phyloP scores from a whole-genome alignment of 768 basidiomycete species.

The Phanerodontia chrysosporium region DNA sequence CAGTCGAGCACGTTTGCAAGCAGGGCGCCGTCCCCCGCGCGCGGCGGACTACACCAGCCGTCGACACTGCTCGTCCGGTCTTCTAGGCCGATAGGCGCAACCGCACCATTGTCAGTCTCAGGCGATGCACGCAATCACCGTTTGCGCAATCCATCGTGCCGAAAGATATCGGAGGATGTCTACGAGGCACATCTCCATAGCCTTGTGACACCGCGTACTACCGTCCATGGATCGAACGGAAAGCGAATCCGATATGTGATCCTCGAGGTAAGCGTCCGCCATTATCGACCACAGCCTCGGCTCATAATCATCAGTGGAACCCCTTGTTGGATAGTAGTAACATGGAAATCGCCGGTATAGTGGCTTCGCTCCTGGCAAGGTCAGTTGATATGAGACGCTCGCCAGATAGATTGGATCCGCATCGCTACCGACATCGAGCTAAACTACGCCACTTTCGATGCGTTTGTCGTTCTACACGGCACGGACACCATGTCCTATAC shows the following conservation, averaged over 20 bases:
- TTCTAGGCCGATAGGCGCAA: conserved; percentile 57
- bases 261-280: conserved; percentile 61
- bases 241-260: conserved; percentile 85
- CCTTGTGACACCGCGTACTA: conserved; percentile 73
- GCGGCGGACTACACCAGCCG: conserved; percentile 25
- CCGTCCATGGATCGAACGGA: conserved; percentile 51
- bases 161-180: conserved; percentile 52
- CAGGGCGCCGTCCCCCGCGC: conserved; percentile 33
- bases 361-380: conserved; percentile 3
- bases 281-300: no score
- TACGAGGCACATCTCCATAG: conserved; percentile 75
- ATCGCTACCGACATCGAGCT: conserved; percentile 91
- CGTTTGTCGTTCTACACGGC: conserved; percentile 87
- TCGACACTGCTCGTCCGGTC: conserved; percentile 53
- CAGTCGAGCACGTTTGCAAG: conserved; percentile 20
- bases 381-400: conserved; percentile 4
- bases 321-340: conserved; percentile 87
- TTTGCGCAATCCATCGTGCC: conserved; percentile 32
- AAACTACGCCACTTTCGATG: conserved; percentile 83
- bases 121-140: conserved; percentile 13
- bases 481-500: conserved; percentile 92
- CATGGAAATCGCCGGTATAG: conserved; percentile 71
- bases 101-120: conserved; percentile 33
- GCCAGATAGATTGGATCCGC: conserved; percentile 74
- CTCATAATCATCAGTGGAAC: no score